Evolutionary conservation across 805 yeast species (phyloP).

Genomic region (Metschnikowia similis): DNA sequence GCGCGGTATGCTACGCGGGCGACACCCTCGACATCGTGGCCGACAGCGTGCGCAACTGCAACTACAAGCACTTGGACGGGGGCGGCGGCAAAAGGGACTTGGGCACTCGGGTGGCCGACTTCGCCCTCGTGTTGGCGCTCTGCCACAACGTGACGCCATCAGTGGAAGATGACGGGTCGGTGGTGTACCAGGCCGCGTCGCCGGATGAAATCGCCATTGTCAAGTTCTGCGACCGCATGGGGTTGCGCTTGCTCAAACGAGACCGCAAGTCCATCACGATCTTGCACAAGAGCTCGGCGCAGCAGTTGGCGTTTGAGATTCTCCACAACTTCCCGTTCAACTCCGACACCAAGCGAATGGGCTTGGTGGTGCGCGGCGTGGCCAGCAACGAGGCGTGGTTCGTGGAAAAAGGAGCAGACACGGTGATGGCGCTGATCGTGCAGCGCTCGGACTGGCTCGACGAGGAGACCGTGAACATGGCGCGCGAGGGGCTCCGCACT

Average conservation of each 20-base stretch:
- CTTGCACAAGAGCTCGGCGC: slow-evolving; percentile 55
- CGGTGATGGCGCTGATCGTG: slow-evolving; percentile 84
- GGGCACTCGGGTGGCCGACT: slow-evolving; percentile 70
- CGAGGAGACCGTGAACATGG: slow-evolving; percentile 97
- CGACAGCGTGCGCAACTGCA: slow-evolving; percentile 45
- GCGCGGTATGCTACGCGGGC: slow-evolving; percentile 86
- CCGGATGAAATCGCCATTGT: slow-evolving; percentile 99
- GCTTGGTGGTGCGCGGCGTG: slow-evolving; percentile 68
- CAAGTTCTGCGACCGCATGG: slow-evolving; percentile 82
- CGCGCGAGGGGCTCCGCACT: slow-evolving; percentile 95
- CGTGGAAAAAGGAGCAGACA: slow-evolving; percentile 92
- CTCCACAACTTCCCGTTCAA: slow-evolving; percentile 88
- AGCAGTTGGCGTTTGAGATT: slow-evolving; percentile 56
- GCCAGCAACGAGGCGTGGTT: slow-evolving; percentile 72
- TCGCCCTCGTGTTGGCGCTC: slow-evolving; percentile 78
- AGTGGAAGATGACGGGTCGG: slow-evolving; percentile 35
- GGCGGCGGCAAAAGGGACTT: slow-evolving; percentile 57
- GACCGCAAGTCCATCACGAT: slow-evolving; percentile 75
- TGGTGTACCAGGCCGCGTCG: slow-evolving; percentile 92
- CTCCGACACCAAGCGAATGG: slow-evolving; percentile 96
- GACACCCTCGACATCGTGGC: slow-evolving; percentile 88
- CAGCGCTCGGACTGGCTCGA: slow-evolving; percentile 92
- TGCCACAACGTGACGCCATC: slow-evolving; percentile 98
- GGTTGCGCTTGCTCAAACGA: slow-evolving; percentile 72
- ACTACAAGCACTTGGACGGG: slow-evolving; percentile 1